Base-by-base conservation (phyloP, 2,329 filamentous ascomycete genomes). In the Pseudogymnoascus sp. region DNA sequence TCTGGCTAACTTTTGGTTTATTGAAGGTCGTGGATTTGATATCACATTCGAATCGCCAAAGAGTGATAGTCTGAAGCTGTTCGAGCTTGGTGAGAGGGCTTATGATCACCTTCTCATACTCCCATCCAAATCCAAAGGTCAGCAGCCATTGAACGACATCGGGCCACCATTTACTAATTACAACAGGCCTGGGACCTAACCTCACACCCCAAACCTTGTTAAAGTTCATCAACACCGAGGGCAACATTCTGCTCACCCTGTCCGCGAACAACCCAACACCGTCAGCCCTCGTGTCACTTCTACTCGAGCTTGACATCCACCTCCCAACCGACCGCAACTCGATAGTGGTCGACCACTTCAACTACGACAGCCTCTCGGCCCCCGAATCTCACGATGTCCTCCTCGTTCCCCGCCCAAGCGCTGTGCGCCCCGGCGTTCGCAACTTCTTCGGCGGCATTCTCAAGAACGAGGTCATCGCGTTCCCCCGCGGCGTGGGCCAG, bases 31-130 rank as follows among this genome's bases (percentile, higher is more conserved):
- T 72, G 93, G 92, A 66, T 97, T 89, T 75, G 79, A 87, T 63
- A 79, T 97, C 67, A 82, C 83, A 37, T 92, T 91, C 73, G 85
- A 92, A 73, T 91, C 91, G 6, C 90, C 91, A 64, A 94, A 94
- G 77, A 89, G 84, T 73, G 84, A 91, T 60, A 79, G 81, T 58
- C 77, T 97, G 69, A 81, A 84, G 59, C 81, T 99, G 66, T 96
- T 97, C 78, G 81, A 85, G 71, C 85, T 94, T 65, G 94, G 93
- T 72, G 90, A 94, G 77, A 86, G 89, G 73, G 85, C 84, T 65
- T 97, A 92, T 76, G 93, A 97, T 76, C 93, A 99, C 76, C 78
- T 97, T 66, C 75, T 97, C 65, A 81, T 99, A 67, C 84, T 97
- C 65, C 94, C 94, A 59, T 85, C 87, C 63, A 96, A 93, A 76